phyloP scores from a whole-genome alignment of 257 asterid genomes.

The Echites panduratus region DNA sequence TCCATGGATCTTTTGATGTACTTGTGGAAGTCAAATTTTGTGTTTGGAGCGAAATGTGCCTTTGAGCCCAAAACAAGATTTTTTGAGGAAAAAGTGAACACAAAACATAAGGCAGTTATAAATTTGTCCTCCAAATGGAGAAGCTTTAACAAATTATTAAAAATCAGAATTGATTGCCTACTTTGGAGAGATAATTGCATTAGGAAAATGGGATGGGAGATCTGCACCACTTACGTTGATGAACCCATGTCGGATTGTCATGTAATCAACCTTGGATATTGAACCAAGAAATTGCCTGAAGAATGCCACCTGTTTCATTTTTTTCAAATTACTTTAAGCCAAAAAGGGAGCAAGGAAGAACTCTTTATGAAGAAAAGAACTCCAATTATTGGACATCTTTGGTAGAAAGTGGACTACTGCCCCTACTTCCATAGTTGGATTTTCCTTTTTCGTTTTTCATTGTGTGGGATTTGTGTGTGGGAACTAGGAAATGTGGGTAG shows the following conservation, averaged over 20 bases:
- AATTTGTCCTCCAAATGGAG: not conserved
- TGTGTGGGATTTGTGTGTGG: no score
- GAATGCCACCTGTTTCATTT: constrained; percentile 53
- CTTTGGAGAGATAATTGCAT: not conserved
- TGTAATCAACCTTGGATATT: constrained; percentile 58
- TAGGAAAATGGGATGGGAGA: not conserved
- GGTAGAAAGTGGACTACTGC: not conserved
- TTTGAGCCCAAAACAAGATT: constrained; percentile 5
- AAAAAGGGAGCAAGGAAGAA: not conserved
- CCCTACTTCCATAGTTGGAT: not conserved
- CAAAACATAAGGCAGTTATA: no score
- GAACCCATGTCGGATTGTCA: constrained; percentile 66
- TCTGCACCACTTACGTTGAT: constrained; percentile 54
- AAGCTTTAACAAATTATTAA: not conserved
- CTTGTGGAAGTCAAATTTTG: constrained; percentile 60
- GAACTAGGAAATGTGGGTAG: not conserved
- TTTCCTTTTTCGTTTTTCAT: not conserved
- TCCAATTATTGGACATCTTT: not conserved
- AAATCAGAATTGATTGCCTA: not conserved
- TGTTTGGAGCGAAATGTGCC: constrained; percentile 65
- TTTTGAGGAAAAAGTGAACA: not conserved
- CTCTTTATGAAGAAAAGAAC: no score
- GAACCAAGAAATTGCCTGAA: constrained; percentile 70
- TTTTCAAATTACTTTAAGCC: not conserved
- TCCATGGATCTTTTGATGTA: constrained; percentile 67